Base-by-base conservation (phyloP, 2,329 filamentous ascomycete species). In the Hymenoscyphus infarciens region DNA sequence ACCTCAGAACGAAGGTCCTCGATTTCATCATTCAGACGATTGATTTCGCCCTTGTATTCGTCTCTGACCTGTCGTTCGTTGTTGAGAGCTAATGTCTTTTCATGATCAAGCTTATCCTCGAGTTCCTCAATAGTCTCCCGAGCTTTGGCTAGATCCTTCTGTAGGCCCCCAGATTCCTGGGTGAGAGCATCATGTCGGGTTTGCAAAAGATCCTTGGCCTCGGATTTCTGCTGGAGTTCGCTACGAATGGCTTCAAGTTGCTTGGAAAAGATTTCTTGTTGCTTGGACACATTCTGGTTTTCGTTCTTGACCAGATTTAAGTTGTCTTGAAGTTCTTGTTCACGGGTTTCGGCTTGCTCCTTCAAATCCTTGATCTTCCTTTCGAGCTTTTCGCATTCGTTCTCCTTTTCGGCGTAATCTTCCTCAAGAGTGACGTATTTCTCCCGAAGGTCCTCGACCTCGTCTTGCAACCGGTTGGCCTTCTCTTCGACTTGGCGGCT, bases 401-500 rank as follows among this genome's bases (percentile, higher is more conserved):
- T 73, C 19, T 71, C 66, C 62, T 80, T 82, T 55, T 76, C 74
- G 16, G 79, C 75, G 59, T 81, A 70, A 56, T 82, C 74, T 31
- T 74, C 68, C 60, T 78, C 75, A 2, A 83, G 73, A 33, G 70
- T 56, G 16, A 59, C 63, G 63, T 83, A 77, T 65, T 81, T 76
- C 63, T 80, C 76, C 55, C 77, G 77, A 59, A 84, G 72, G 2
- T 77, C 72, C 54, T 85, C 83, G 5, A 91, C 76, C 62, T 92
- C 88, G 55, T 83, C 78, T 68, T 92, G 88, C 10, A 93, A 77
- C 35, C 85, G 85, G 59, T 80, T 77, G 8, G 86, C 78, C 74
- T 87, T 91, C 68, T 91, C 88, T 70, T 93, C 89, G 19, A 91
- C 82, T 75, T 93, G 89, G 35, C 89, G 84, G 59, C 86, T 90